A percentile compares a stretch with the other conserved stretches of the same genome.
Evolutionary conservation across 2,329 filamentous ascomycete species (phyloP).

Genomic region (Fusarium mangiferae): DNA sequence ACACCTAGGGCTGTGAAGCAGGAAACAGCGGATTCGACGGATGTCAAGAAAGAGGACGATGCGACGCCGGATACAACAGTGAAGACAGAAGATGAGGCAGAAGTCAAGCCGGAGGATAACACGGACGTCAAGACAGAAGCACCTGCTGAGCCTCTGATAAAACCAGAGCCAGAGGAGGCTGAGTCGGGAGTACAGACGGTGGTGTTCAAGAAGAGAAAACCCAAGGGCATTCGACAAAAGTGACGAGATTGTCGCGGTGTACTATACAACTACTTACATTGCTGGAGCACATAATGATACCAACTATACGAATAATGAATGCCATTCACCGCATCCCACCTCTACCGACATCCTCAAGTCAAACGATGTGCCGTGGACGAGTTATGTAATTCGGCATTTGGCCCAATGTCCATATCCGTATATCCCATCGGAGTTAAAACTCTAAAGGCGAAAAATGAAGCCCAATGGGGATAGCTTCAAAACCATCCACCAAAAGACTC

Average conservation of each 20-base stretch:
- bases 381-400: conserved; percentile 11
- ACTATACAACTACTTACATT: background rate
- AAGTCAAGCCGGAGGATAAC: conserved; percentile 3
- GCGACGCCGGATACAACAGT: conserved; percentile 6
- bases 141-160: conserved; percentile 38
- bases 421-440: background rate
- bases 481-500: background rate
- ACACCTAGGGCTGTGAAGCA: conserved; percentile 42
- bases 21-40: conserved; percentile 25
- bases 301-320: background rate
- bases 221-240: conserved; percentile 71
- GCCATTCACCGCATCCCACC: background rate
- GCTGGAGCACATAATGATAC: background rate
- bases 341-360: background rate
- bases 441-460: background rate
- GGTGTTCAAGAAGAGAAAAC: conserved; percentile 84
- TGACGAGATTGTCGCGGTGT: conserved; percentile 43
- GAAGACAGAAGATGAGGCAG: background rate
- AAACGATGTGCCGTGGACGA: background rate
- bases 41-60: conserved; percentile 40
- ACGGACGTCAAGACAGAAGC: conserved; percentile 56
- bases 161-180: conserved; percentile 45
- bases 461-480: background rate
- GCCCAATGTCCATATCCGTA: background rate
- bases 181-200: conserved; percentile 56